phyloP scores from a whole-genome alignment of 352 stramenopile species.

The Globisporangium splendens region DNA sequence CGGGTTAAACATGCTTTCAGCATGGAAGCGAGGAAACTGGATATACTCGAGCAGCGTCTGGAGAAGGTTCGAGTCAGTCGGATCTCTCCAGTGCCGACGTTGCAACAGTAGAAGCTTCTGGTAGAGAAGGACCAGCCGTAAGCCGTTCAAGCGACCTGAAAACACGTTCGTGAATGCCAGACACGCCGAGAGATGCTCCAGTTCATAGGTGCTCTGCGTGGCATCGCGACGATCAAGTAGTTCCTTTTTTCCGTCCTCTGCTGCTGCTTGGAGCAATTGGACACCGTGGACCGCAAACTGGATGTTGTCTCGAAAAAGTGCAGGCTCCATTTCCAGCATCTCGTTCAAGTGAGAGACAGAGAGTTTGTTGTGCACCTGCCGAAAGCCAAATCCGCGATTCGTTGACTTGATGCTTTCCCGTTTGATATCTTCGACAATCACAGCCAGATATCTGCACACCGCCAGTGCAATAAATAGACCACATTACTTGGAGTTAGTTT shows the following conservation, averaged over 20 bases:
- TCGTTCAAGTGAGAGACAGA: slow-evolving; percentile 31
- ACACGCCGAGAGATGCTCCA: slow-evolving; percentile 7
- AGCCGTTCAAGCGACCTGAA: slow-evolving; percentile 13
- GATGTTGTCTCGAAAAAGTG: slow-evolving; percentile 26
- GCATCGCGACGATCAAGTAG: slow-evolving; percentile 3
- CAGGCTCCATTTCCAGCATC: slow-evolving; percentile 21
- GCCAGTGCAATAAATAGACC: neutral
- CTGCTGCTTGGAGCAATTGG: slow-evolving; percentile 17
- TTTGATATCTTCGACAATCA: slow-evolving; percentile 41
- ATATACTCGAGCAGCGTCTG: slow-evolving; percentile 24
- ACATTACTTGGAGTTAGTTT: neutral
- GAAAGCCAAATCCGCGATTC: slow-evolving; percentile 28
- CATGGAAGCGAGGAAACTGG: slow-evolving; percentile 4
- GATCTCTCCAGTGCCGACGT: slow-evolving; percentile 10
- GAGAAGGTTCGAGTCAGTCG: slow-evolving; percentile 12
- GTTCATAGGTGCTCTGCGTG: neutral
- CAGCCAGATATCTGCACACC: slow-evolving; percentile 18
- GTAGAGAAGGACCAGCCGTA: slow-evolving; percentile 17
- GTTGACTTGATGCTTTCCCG: neutral
- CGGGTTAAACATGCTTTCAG: neutral
- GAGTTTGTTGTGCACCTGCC: slow-evolving; percentile 28
- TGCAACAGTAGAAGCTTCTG: slow-evolving; percentile 23
- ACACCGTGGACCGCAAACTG: slow-evolving; percentile 27
- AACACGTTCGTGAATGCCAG: slow-evolving; percentile 25
- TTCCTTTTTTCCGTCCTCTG: neutral